Conservation (phyloP, 208 protist genomes). For the Acanthamoeba castellanii region DNA sequence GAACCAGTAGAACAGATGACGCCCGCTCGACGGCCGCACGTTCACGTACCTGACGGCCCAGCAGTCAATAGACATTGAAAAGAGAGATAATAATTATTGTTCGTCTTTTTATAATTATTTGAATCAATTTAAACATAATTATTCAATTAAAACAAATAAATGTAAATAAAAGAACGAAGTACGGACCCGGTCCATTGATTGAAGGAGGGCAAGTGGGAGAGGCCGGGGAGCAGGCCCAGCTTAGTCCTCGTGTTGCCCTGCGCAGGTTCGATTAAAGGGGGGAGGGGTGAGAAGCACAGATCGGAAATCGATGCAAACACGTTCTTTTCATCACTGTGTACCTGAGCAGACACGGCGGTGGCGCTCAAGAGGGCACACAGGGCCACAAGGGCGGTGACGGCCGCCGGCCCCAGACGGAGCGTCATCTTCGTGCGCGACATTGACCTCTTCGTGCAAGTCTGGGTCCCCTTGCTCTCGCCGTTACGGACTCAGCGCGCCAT, state of each 20-base stretch:
- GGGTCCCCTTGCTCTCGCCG: too few relatives aligned
- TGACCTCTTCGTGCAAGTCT: too few relatives aligned
- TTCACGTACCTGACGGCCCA: slow-evolving; percentile 51
- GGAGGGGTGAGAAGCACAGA: background rate
- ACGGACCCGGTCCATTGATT: slow-evolving; percentile 5
- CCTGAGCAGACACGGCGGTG: too few relatives aligned
- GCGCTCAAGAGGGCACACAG: too few relatives aligned
- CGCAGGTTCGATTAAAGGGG: background rate
- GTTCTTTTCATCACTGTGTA: too few relatives aligned
- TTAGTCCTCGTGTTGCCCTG: background rate
- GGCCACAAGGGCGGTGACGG: too few relatives aligned
- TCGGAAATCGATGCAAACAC: background rate
- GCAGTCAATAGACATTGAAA: background rate
- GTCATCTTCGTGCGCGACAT: too few relatives aligned
- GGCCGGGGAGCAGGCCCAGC: background rate
- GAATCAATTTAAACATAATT: too few relatives aligned
- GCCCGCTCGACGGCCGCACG: slow-evolving; percentile 26
- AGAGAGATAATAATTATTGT: background rate
- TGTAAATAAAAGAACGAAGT: background rate
- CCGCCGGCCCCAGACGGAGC: too few relatives aligned
- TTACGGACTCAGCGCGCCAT: too few relatives aligned
- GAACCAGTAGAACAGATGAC: slow-evolving; percentile 65
- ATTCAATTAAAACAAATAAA: background rate
- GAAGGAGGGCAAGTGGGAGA: background rate
- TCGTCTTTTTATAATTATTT: background rate